phyloP scores from a whole-genome alignment of 2,329 filamentous ascomycete species.

The Alternaria gaisen region DNA sequence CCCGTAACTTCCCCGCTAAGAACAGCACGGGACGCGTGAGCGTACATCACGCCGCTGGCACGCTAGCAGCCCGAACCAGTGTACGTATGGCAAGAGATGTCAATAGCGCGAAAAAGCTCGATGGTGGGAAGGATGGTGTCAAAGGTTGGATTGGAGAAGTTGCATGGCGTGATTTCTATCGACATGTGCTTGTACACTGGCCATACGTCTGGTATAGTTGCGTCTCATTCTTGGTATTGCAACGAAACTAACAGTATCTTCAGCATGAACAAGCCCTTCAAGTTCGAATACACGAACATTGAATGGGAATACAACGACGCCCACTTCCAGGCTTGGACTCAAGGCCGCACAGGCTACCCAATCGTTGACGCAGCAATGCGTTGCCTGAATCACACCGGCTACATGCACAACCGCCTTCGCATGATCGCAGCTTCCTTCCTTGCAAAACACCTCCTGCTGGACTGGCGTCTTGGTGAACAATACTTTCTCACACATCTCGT shows the following conservation, averaged over 20 bases:
- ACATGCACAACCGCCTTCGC: conserved; percentile 63
- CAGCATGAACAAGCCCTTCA: conserved; percentile 79
- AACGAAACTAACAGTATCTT: not conserved
- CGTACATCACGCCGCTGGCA: conserved; percentile 56
- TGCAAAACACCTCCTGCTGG: conserved; percentile 59
- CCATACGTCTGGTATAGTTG: conserved; percentile 75
- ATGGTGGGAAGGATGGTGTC: conserved; percentile 54
- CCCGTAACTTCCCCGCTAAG: conserved; percentile 54
- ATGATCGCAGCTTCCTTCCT: conserved; percentile 63
- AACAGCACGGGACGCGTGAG: conserved; percentile 55
- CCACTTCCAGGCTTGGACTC: conserved; percentile 72
- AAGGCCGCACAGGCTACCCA: conserved; percentile 57
- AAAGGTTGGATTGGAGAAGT: conserved; percentile 61
- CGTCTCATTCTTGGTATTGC: not conserved
- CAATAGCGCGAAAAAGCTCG: conserved; percentile 62
- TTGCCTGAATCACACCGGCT: conserved; percentile 58
- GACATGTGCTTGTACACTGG: conserved; percentile 79
- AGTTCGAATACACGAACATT: conserved; percentile 84
- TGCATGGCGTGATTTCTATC: conserved; percentile 63
- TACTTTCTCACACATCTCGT: conserved; percentile 61
- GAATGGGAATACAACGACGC: conserved; percentile 70
- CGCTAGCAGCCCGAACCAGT: conserved; percentile 57
- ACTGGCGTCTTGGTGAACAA: conserved; percentile 61
- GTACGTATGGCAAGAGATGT: conserved; percentile 62
- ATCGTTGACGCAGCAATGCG: conserved; percentile 63